Conservation (phyloP, 2,329 filamentous ascomycete genomes). For the Beauveria australis region DNA sequence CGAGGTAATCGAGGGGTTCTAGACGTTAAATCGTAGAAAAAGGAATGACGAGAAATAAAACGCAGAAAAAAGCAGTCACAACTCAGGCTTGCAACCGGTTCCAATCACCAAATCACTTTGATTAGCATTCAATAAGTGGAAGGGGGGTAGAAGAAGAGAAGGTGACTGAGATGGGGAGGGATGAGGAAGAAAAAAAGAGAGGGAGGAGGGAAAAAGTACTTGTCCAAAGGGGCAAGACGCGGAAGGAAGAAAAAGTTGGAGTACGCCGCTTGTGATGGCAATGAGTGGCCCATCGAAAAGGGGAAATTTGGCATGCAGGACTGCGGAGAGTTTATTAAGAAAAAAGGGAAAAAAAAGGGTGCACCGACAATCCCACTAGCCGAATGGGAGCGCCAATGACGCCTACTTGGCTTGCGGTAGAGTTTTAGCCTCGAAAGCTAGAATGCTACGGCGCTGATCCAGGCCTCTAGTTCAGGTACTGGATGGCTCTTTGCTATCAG, state of each 20-base stretch:
- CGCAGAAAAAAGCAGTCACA: neutral
- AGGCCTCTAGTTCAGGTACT: neutral
- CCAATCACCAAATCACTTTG: conserved; percentile 2
- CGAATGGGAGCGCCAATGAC: neutral
- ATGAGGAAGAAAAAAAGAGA: conserved; percentile 21
- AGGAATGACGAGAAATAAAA: conserved; percentile 29
- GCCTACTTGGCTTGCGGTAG: neutral
- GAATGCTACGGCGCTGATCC: neutral
- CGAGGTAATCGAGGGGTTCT: conserved; percentile 1
- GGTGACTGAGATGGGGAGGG: conserved; percentile 15
- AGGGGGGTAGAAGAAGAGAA: conserved; percentile 1
- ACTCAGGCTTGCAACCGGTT: neutral
- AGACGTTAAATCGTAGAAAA: conserved; percentile 14
- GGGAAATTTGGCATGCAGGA: conserved; percentile 26
- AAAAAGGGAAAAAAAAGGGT: neutral
- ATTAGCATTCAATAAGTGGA: neutral
- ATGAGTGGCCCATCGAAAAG: conserved; percentile 21
- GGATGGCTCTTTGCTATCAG: too few relatives aligned
- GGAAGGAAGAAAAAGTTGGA: neutral
- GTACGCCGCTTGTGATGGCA: neutral
- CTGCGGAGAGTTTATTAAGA: neutral
- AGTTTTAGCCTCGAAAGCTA: too few relatives aligned
- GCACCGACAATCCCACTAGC: neutral
- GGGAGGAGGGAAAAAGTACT: conserved; percentile 8
- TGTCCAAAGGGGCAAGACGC: conserved; percentile 11